Conservation (phyloP, 352 stramenopile species). For the Phytopythium oedochilum region DNA sequence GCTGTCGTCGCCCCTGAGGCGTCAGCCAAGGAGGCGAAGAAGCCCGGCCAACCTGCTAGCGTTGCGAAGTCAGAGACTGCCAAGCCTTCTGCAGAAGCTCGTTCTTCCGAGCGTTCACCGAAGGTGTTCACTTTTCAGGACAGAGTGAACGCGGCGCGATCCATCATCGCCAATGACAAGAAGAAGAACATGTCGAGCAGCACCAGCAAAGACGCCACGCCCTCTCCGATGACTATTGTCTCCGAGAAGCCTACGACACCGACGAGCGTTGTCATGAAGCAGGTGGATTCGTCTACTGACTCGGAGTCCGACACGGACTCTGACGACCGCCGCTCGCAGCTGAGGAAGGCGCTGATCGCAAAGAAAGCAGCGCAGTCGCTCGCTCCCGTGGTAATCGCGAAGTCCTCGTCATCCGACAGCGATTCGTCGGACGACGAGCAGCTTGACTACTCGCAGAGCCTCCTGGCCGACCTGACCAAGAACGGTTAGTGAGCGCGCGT, state of each 20-base stretch:
- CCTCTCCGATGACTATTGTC: slow-evolving; percentile 20
- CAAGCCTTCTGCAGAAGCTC: neutral
- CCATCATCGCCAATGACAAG: neutral
- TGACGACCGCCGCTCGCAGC: slow-evolving; percentile 7
- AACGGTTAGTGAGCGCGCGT: slow-evolving; percentile 33
- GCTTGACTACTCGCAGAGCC: slow-evolving; percentile 70
- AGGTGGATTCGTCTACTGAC: neutral
- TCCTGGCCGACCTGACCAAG: slow-evolving; percentile 68
- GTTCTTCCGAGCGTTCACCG: neutral
- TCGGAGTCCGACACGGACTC: slow-evolving; percentile 5
- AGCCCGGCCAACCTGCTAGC: neutral
- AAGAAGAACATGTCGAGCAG: neutral
- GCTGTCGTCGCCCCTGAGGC: no score
- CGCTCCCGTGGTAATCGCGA: slow-evolving; percentile 17
- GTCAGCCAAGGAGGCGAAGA: neutral
- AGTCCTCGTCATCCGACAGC: slow-evolving; percentile 18
- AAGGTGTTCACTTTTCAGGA: slow-evolving; percentile 30
- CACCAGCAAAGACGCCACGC: no score
- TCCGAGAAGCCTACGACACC: slow-evolving; percentile 15
- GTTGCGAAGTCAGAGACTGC: neutral
- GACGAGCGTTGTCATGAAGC: neutral
- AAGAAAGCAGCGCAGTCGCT: slow-evolving; percentile 7
- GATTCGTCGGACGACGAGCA: slow-evolving; percentile 60
- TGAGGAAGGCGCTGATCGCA: slow-evolving; percentile 2
- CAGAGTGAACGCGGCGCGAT: slow-evolving; percentile 31